Percentiles rank a stretch among this genome's conserved stretches.
Conservation (phyloP, 495 filamentous ascomycete species). For the Wilcoxina mikolae region DNA sequence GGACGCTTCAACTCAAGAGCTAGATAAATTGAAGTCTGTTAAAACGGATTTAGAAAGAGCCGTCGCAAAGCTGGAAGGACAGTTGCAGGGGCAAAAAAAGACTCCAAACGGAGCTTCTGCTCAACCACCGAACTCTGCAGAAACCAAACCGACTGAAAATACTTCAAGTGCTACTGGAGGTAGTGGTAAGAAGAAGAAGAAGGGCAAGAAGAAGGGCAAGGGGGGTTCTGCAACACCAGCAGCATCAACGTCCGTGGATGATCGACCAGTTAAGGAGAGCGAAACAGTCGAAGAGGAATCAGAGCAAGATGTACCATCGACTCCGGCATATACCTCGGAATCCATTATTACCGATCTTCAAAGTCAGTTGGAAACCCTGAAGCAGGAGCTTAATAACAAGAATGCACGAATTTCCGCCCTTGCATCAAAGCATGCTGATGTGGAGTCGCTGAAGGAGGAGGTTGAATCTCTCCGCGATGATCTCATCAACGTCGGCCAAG, state of each 20-base stretch:
- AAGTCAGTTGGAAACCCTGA: conserved; percentile 40
- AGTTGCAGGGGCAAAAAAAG: conserved; percentile 13
- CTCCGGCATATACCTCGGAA: conserved; percentile 6
- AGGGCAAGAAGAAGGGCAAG: conserved; percentile 68
- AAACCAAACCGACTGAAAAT: conserved; percentile 2
- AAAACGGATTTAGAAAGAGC: conserved; percentile 17
- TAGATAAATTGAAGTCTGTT: conserved; percentile 9
- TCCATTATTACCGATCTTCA: conserved; percentile 35
- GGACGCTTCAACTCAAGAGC: conserved; percentile 5
- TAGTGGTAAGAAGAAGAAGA: conserved; percentile 52
- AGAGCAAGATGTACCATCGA: not conserved
- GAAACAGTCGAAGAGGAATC: conserved; percentile 25
- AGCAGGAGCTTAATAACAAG: conserved; percentile 53
- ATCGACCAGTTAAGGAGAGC: conserved; percentile 22
- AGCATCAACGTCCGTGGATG: conserved; percentile 27
- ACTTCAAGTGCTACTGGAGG: not conserved
- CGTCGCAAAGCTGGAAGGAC: conserved; percentile 23
- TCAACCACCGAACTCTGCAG: not conserved
- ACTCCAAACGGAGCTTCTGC: conserved; percentile 12
- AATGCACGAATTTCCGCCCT: conserved; percentile 53
- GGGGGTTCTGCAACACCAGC: conserved; percentile 41
- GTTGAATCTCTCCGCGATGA: conserved; percentile 71
- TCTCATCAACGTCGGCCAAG: conserved; percentile 56
- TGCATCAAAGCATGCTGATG: conserved; percentile 49
- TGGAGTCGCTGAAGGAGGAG: conserved; percentile 73